Percentiles rank a stretch among this genome's conserved stretches.
Conservation (phyloP, 2,329 filamentous ascomycete genomes). For the Emericellopsis atlantica region DNA sequence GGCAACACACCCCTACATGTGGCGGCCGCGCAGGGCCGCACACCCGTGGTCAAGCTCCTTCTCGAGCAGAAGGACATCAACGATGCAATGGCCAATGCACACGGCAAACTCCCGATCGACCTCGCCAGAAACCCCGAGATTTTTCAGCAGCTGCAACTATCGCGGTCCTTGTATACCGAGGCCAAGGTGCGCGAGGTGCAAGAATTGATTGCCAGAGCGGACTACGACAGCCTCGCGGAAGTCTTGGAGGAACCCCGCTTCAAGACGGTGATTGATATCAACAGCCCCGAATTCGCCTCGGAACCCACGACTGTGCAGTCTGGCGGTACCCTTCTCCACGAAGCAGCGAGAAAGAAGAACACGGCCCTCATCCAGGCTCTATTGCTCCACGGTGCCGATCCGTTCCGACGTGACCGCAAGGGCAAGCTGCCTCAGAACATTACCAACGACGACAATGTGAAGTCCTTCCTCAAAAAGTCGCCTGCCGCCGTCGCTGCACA, state of each 20-base stretch:
- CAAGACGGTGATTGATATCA: slow-evolving; percentile 81
- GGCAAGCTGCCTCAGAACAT: slow-evolving; percentile 93
- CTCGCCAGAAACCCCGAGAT: slow-evolving; percentile 87
- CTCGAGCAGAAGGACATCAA: slow-evolving; percentile 77
- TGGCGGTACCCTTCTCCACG: slow-evolving; percentile 87
- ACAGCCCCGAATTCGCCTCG: slow-evolving; percentile 77
- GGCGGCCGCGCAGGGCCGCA: slow-evolving; percentile 70
- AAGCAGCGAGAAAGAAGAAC: slow-evolving; percentile 82
- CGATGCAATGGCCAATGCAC: slow-evolving; percentile 74
- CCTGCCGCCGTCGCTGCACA: slow-evolving; percentile 91
- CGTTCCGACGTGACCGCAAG: slow-evolving; percentile 87
- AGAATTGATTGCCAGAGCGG: slow-evolving; percentile 55
- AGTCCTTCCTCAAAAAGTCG: slow-evolving; percentile 82
- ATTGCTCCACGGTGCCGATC: slow-evolving; percentile 87
- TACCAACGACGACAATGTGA: slow-evolving; percentile 85
- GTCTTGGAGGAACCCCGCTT: slow-evolving; percentile 76
- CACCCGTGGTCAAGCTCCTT: slow-evolving; percentile 68
- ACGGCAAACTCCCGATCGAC: slow-evolving; percentile 77
- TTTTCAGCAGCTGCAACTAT: slow-evolving; percentile 86
- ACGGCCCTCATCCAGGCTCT: slow-evolving; percentile 79
- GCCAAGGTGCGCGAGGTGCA: slow-evolving; percentile 76
- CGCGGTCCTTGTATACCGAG: slow-evolving; percentile 81
- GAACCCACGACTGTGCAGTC: slow-evolving; percentile 65
- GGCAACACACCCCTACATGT: slow-evolving; percentile 90
- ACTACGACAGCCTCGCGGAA: slow-evolving; percentile 68